These are phyloP conservation scores for Trichoderma sp. DNA, from an alignment of 2,329 filamentous ascomycete genomes.

Conservation along the genomic window DNA sequence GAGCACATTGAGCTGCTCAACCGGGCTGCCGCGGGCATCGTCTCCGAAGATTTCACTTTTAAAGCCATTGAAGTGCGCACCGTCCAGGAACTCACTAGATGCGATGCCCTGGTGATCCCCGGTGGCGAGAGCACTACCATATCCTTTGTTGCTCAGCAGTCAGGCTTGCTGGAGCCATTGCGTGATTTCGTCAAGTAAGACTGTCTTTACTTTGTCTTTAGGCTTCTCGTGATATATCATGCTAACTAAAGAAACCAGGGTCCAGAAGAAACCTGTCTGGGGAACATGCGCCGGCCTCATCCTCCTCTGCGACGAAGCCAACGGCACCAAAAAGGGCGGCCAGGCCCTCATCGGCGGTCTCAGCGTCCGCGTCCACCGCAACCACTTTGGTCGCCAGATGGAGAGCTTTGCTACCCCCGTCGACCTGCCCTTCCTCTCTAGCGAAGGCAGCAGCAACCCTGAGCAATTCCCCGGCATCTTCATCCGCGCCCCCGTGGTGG, in stretches of 20 bases:
- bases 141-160: slow-evolving; percentile 79
- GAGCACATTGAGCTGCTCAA: slow-evolving; percentile 80
- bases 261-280: slow-evolving; percentile 80
- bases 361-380: slow-evolving; percentile 85
- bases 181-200: slow-evolving; percentile 86
- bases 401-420: slow-evolving; percentile 84
- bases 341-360: slow-evolving; percentile 92
- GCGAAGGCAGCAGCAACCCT: slow-evolving; percentile 30
- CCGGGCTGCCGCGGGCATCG: slow-evolving; percentile 62
- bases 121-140: slow-evolving; percentile 96
- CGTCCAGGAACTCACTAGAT: slow-evolving; percentile 63
- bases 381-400: slow-evolving; percentile 91
- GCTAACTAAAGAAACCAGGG: slow-evolving; percentile 43
- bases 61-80: slow-evolving; percentile 79
- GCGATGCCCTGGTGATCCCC: slow-evolving; percentile 83
- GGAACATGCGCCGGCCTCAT: slow-evolving; percentile 96
- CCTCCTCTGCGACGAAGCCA: slow-evolving; percentile 81
- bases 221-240: slow-evolving; percentile 21
- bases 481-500: slow-evolving; percentile 90
- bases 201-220: background rate
- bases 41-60: slow-evolving; percentile 43
- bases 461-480: slow-evolving; percentile 74
- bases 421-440: slow-evolving; percentile 66
- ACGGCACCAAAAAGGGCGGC: slow-evolving; percentile 83
- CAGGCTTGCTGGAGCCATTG: slow-evolving; percentile 77